Base-by-base conservation (phyloP, 202 grass and related monocot genomes). In the Musa balbisiana region DNA sequence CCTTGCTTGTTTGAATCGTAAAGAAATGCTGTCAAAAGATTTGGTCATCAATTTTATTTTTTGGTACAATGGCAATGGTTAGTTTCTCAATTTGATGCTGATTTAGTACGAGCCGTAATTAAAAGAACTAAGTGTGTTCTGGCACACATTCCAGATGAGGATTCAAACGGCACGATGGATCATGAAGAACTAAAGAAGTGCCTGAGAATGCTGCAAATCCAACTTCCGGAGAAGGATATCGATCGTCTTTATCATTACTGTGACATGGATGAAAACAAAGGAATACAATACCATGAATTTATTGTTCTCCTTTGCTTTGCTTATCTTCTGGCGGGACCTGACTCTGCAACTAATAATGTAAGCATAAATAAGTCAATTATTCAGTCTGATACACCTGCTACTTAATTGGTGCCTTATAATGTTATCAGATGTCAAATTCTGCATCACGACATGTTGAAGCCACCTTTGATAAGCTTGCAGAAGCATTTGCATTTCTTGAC, bases 401-500 rank as follows among this genome's bases (percentile, higher is more conserved):
- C n/a, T 29, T 10, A 9, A 51, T 76, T 14, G 6, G 53, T 69
- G 55, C 11, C 67, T 51, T 73, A 2, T 33, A 9, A 69, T 69
- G 62, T 52, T 2, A 19, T 63, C 84, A 95, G 88, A 83, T 86
- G 27, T 75, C 84, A 0, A 68, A 83, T 51, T 79, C 86, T 13
- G 84, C 86, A 67, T 87, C 86, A 8, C 65, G 25, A 1, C 82
- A 91, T 80, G 68, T 92, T 68, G 87, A 87, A 80, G 67, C 59
- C 51, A 84, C 86, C 26, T 91, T 96, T 51, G 77, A 92, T 55
- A 82, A 84, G 80, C 81, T 96, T 53, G 84, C 87, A 19, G 82
- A 96, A 25, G 88, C 88, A 25, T 96, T 89, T 81, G 9, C 89
- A 10, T 89, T 91, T 78, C 83, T 96, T 10, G 89, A 87, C 81